Evolutionary conservation across 2,329 filamentous ascomycete genomes (phyloP).

Genomic region (Cercospora citrullina): DNA sequence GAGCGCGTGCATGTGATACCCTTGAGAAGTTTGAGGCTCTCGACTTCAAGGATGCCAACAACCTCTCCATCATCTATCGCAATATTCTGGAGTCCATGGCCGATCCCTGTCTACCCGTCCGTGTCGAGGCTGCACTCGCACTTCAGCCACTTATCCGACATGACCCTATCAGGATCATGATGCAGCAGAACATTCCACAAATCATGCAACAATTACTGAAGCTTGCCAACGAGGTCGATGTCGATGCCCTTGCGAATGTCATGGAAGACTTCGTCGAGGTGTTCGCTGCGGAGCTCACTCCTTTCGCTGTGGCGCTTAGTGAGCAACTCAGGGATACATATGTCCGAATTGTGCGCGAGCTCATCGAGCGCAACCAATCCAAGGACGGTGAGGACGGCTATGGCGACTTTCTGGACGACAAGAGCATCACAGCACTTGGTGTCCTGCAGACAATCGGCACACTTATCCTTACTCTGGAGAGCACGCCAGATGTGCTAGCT

Average conservation of each 20-base stretch:
- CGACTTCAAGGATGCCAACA: conserved; percentile 94
- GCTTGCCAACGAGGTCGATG: conserved; percentile 95
- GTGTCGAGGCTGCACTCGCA: conserved; percentile 89
- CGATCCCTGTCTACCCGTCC: conserved; percentile 86
- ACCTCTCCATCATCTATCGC: conserved; percentile 92
- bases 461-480: conserved; percentile 92
- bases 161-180: conserved; percentile 87
- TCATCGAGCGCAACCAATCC: conserved; percentile 83
- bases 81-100: conserved; percentile 98
- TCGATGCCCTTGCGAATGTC: conserved; percentile 94
- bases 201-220: conserved; percentile 99
- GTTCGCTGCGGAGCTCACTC: conserved; percentile 93
- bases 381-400: conserved; percentile 75
- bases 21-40: conserved; percentile 97
- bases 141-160: conserved; percentile 94
- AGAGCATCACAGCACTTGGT: conserved; percentile 95
- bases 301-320: conserved; percentile 92
- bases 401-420: conserved; percentile 93
- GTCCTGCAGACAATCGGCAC: conserved; percentile 97
- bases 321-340: conserved; percentile 97
- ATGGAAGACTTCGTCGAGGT: conserved; percentile 99
- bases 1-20: conserved; percentile 92
- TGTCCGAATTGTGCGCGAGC: conserved; percentile 84
- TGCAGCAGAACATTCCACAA: conserved; percentile 97
- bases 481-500: conserved; percentile 89